Conservation (phyloP, 805 yeast species). For the Isabelozyma gotoi region DNA sequence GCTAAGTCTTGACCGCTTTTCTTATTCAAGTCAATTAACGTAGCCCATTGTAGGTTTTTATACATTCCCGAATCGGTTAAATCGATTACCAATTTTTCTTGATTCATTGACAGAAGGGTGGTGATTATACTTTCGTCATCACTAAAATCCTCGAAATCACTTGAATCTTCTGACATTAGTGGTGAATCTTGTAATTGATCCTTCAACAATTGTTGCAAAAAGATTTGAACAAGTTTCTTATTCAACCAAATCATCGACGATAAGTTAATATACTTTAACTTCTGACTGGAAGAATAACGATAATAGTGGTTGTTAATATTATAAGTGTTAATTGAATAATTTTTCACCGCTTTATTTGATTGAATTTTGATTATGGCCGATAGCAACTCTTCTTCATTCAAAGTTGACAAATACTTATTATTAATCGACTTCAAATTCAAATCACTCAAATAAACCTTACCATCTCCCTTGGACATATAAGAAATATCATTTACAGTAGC, state of each 20-base stretch:
- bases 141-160: slow-evolving; percentile 1
- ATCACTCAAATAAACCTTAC: slow-evolving; percentile 38
- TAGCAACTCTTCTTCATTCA: slow-evolving; percentile 35
- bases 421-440: slow-evolving; percentile 40
- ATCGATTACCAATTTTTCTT: slow-evolving; percentile 25
- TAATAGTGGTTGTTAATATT: neutral
- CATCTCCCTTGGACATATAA: slow-evolving; percentile 29
- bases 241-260: slow-evolving; percentile 50
- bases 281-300: slow-evolving; percentile 2
- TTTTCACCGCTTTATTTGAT: slow-evolving; percentile 10
- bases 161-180: slow-evolving; percentile 1
- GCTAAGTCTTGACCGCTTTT: slow-evolving; percentile 25
- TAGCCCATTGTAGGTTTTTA: slow-evolving; percentile 42
- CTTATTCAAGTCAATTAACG: slow-evolving; percentile 23
- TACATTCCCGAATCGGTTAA: slow-evolving; percentile 48
- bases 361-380: slow-evolving; percentile 25
- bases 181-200: slow-evolving; percentile 8
- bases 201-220: slow-evolving; percentile 29
- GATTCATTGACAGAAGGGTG: slow-evolving; percentile 7
- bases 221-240: slow-evolving; percentile 34
- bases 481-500: slow-evolving; percentile 24
- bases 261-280: slow-evolving; percentile 38
- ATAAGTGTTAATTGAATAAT: slow-evolving; percentile 1
- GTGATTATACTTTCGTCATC: slow-evolving; percentile 1
- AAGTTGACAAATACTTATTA: slow-evolving; percentile 23